Conservation (phyloP, 306 rosid species). For the Sechiopsis laciniata region DNA sequence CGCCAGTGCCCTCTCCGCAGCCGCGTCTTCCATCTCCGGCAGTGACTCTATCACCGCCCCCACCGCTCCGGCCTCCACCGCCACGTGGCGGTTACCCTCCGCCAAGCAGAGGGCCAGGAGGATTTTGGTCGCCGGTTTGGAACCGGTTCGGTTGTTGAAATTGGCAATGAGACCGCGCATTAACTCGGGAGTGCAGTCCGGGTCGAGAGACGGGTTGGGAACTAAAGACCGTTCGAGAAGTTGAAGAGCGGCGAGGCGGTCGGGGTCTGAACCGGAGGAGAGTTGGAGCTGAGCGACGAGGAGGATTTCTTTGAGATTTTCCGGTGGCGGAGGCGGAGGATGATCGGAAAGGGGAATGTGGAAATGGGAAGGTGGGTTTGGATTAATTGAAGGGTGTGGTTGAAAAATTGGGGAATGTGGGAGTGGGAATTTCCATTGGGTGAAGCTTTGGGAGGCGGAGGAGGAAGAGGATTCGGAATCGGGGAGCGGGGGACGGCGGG, state of each 20-base stretch:
- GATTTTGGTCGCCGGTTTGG: conserved; percentile 54
- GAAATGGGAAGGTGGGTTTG: conserved; percentile 20
- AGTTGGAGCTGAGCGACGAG: conserved; percentile 67
- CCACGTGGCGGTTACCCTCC: conserved; percentile 65
- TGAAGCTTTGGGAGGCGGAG: conserved; percentile 86
- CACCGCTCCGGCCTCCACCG: conserved; percentile 73
- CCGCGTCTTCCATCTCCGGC: conserved; percentile 54
- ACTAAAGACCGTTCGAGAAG: conserved; percentile 74
- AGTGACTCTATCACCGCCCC: conserved; percentile 60
- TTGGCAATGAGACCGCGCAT: conserved; percentile 50
- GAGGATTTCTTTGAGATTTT: conserved; percentile 59
- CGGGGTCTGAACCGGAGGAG: conserved; percentile 42
- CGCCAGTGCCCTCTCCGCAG: conserved; percentile 76
- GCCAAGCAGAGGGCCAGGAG: conserved; percentile 76
- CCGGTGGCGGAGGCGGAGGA: conserved; percentile 28
- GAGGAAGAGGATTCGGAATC: conserved; percentile 63
- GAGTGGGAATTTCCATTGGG: conserved; percentile 83
- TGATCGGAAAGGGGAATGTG: conserved; percentile 14
- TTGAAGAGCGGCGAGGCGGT: conserved; percentile 51
- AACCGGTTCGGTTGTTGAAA: conserved; percentile 33
- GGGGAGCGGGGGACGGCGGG: conserved; percentile 24
- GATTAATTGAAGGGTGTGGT: conserved; percentile 10
- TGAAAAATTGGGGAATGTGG: conserved; percentile 32
- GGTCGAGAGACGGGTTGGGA: conserved; percentile 67
- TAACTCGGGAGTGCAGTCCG: conserved; percentile 62